These are phyloP conservation scores for Aspergillus nidulans DNA, from an alignment of 495 filamentous ascomycete species.

Conservation along the genomic window DNA sequence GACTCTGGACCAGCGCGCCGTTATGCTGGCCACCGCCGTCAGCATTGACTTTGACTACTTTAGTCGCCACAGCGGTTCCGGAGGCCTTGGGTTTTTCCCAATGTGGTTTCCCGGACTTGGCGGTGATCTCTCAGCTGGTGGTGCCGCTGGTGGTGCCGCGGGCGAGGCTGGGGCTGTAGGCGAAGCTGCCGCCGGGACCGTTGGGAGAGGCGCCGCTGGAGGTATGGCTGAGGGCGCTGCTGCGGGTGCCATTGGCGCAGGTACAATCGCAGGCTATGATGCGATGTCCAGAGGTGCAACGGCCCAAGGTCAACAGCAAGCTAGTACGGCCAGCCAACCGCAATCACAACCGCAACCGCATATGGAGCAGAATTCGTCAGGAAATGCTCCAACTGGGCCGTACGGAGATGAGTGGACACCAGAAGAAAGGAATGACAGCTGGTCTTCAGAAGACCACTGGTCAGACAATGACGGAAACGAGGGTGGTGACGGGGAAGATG, in stretches of 20 bases:
- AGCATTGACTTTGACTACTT: constrained; percentile 73
- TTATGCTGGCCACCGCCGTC: constrained; percentile 69
- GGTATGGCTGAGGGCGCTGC: constrained; percentile 37
- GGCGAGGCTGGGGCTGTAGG: constrained; percentile 41
- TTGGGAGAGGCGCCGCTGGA: constrained; percentile 35
- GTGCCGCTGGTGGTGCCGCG: constrained; percentile 39
- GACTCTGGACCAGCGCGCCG: constrained; percentile 66
- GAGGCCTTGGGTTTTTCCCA: constrained; percentile 52
- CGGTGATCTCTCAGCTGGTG: constrained; percentile 44
- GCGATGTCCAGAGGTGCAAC: constrained; percentile 53
- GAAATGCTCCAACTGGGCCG: constrained; percentile 12
- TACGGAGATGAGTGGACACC: constrained; percentile 30
- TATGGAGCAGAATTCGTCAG: constrained; percentile 13
- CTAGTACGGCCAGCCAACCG: constrained; percentile 20
- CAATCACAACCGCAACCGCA: too few relatives aligned
- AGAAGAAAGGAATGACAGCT: constrained; percentile 32
- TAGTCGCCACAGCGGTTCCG: constrained; percentile 51
- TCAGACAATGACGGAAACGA: constrained; percentile 10
- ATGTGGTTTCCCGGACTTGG: constrained; percentile 55
- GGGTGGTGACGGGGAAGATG: constrained; percentile 26
- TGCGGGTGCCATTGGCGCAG: constrained; percentile 48
- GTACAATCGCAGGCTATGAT: constrained; percentile 60
- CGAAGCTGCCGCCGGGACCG: constrained; percentile 31
- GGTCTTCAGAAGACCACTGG: constrained; percentile 42
- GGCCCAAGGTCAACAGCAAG: constrained; percentile 17